Percentiles rank a stretch among this genome's conserved stretches.
Conservation (phyloP, 1,284 basidiomycete species). For the Naganishia albida region DNA sequence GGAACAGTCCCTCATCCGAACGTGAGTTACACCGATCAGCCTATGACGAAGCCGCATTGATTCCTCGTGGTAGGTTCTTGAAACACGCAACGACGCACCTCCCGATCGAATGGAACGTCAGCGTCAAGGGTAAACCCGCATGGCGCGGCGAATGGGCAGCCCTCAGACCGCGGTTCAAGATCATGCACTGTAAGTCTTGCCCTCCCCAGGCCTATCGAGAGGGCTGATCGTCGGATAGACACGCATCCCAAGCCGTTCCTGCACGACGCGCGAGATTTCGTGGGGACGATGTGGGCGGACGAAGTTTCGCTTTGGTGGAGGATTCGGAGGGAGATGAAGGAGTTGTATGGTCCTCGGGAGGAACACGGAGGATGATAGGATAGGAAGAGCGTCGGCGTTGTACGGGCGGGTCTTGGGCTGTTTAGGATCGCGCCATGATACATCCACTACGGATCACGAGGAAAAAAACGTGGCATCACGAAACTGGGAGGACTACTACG, state of each 20-base stretch:
- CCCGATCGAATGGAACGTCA: slow-evolving; percentile 13
- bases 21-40: neutral
- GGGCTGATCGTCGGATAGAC: neutral
- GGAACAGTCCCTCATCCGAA: neutral
- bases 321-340: neutral
- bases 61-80: neutral
- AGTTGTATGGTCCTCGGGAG: neutral
- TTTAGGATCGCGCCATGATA: no score
- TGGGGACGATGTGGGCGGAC: neutral
- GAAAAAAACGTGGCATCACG: no score
- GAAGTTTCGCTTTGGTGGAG: slow-evolving; percentile 2
- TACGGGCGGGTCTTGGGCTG: no score
- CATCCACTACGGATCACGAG: no score
- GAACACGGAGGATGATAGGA: no score
- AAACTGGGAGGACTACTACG: no score
- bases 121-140: neutral
- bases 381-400: no score
- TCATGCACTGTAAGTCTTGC: neutral
- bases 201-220: neutral
- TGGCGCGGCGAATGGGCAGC: slow-evolving; percentile 1
- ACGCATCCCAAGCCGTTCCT: neutral
- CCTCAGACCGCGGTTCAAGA: slow-evolving; percentile 4
- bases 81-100: slow-evolving; percentile 3
- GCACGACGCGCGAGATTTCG: neutral
- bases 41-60: no score